Evolutionary conservation across 2,329 filamentous ascomycete genomes (phyloP).

Genomic region (Fusarium nelsonii): DNA sequence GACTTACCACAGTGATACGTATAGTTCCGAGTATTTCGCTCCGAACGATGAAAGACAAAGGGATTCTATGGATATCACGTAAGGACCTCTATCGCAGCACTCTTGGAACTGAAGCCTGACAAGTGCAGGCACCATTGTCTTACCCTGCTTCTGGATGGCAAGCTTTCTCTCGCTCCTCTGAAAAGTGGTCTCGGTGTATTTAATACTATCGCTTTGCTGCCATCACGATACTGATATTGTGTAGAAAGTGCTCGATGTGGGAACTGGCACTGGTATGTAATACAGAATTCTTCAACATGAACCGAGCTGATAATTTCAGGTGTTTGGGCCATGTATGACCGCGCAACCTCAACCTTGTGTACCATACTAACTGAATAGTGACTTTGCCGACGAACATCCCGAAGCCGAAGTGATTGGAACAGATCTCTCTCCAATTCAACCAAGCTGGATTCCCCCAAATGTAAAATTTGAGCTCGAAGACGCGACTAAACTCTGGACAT

Average conservation of each 20-base stretch:
- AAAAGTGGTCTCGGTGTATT: background rate
- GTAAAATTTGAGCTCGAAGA: slow-evolving; percentile 16
- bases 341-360: rapidly evolving
- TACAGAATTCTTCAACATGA: background rate
- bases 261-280: background rate
- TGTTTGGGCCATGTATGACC: slow-evolving; percentile 3
- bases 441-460: slow-evolving; percentile 5
- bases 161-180: background rate
- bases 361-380: background rate
- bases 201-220: rapidly evolving
- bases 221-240: background rate
- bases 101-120: background rate
- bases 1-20: slow-evolving; percentile 10
- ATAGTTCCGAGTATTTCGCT: background rate
- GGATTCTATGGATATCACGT: slow-evolving; percentile 28
- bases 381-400: slow-evolving; percentile 11
- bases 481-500: slow-evolving; percentile 6
- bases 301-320: background rate
- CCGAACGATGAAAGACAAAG: slow-evolving; percentile 23
- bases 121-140: background rate
- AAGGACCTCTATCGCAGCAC: background rate
- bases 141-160: background rate
- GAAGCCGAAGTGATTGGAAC: slow-evolving; percentile 1
- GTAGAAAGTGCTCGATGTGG: background rate
- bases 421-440: slow-evolving; percentile 13